Evolutionary conservation across 2,329 filamentous ascomycete genomes (phyloP).

Genomic region (Pseudocercospora musae): DNA sequence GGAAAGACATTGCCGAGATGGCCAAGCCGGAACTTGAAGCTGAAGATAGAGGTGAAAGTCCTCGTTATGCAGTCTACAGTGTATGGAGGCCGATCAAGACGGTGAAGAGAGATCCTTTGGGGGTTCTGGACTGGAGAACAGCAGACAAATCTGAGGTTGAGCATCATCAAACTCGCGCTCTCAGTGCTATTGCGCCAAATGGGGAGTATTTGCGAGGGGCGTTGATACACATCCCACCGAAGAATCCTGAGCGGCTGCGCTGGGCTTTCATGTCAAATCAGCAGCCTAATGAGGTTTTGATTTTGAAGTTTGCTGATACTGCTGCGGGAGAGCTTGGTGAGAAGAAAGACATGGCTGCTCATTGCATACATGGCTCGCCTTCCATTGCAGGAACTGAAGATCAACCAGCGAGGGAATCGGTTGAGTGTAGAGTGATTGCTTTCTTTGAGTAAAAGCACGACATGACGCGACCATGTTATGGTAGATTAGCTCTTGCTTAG

Average conservation of each 20-base stretch:
- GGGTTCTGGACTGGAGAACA: slow-evolving; percentile 5
- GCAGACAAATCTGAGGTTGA: slow-evolving; percentile 1
- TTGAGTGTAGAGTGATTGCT: slow-evolving; percentile 4
- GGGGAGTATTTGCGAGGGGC: background rate
- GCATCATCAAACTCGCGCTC: background rate
- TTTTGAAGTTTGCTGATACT: slow-evolving; percentile 6
- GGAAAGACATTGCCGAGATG: slow-evolving; percentile 1
- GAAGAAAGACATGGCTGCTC: background rate
- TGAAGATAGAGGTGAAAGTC: slow-evolving; percentile 3
- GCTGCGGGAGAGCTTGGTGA: background rate
- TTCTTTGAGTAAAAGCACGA: background rate
- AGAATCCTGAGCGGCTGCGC: background rate
- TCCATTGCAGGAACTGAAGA: slow-evolving; percentile 1
- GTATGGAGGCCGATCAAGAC: slow-evolving; percentile 5
- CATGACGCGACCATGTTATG: background rate
- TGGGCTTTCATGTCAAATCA: slow-evolving; percentile 3
- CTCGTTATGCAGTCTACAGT: slow-evolving; percentile 4
- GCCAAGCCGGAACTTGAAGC: background rate
- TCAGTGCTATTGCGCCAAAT: background rate
- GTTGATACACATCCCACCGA: background rate
- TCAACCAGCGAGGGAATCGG: background rate
- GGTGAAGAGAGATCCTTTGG: slow-evolving; percentile 9
- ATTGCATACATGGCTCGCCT: slow-evolving; percentile 2
- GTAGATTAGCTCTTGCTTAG: background rate
- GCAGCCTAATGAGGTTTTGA: slow-evolving; percentile 6